Evolutionary conservation across 148 eudicot genomes (phyloP), one percentile per base, ranked within the genome.

Genomic region (Persicaria maculosa): DNA sequence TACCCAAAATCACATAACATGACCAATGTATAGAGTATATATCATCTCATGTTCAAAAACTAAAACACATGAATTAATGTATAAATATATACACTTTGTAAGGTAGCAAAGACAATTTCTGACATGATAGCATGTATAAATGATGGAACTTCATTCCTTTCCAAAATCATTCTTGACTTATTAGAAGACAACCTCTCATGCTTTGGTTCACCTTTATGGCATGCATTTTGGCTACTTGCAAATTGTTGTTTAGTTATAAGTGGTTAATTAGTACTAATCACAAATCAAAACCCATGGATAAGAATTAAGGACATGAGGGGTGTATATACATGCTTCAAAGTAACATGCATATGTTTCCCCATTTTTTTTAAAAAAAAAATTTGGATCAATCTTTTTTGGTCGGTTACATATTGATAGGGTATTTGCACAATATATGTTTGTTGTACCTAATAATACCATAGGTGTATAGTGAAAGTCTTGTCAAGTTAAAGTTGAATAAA

Each of bases 91-190:
- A 1, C 40, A 31, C 40, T 58, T 73, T 79, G 78, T 73, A 50
- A 48, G 73, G 4, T 80, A 77, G 80, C 77, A 69, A 22, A n/a
- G 77, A 80, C 80, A 80, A 68, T 20, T 16, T 58, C 83, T 77
- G 77, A 74, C 71, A 68, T 80, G 83, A 76, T 68, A 69, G 75
- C 74, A 68, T 80, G 83, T 68, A 57, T 68, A 20, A 47, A 65
- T 52, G 77, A 76, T 76, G 76, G 64, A 20, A 11, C 64, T 68
- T 54, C 64, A 65, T 62, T 54, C 72, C 45, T 46, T 40, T 25
- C 68, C 68, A 62, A 43, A 65, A 65, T 65, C 45, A 65, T 4
- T 15, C 4, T 65, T 65, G 70, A 65, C 70, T 36, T 65, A 65
- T 65, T 65, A 65, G 70, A 65, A 65, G 70, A 65, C 70, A 65